phyloP scores from a whole-genome alignment of 129 eudicot species.

The Solidago caesia region DNA sequence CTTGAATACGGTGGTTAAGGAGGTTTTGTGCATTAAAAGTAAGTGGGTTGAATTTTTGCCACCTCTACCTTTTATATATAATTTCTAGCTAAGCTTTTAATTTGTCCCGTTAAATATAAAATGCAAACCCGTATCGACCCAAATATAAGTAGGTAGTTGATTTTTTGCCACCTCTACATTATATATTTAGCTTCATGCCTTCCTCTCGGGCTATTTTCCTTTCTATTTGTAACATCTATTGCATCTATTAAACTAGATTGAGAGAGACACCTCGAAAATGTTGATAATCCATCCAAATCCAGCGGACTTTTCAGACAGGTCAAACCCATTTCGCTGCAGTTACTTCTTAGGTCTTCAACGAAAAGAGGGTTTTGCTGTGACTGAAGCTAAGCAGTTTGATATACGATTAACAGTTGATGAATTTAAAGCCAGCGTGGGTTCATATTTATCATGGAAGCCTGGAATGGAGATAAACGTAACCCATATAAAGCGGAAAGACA shows the following conservation, averaged over 20 bases:
- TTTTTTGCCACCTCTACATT: too few species aligned
- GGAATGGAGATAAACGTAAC: slow-evolving; percentile 76
- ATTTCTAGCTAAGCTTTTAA: background rate
- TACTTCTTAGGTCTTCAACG: slow-evolving; percentile 89
- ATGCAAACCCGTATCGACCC: background rate
- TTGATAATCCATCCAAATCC: slow-evolving; percentile 98
- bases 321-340: slow-evolving; percentile 60
- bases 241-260: slow-evolving; percentile 47
- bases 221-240: slow-evolving; percentile 6
- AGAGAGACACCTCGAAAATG: slow-evolving; percentile 73
- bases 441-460: slow-evolving; percentile 63
- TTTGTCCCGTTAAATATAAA: background rate
- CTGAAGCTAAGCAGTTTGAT: slow-evolving; percentile 75
- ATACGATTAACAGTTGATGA: slow-evolving; percentile 89
- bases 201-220: background rate
- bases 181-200: too few species aligned
- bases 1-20: background rate
- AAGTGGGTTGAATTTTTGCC: background rate
- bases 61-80: background rate
- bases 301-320: slow-evolving; percentile 67
- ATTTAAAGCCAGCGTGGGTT: slow-evolving; percentile 64
- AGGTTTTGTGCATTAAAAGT: background rate
- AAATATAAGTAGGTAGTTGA: background rate
- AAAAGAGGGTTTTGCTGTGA: slow-evolving; percentile 60
- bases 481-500: slow-evolving; percentile 59